These are phyloP conservation scores for Diospyros lotus DNA, from an alignment of 148 eudicot genomes.

Conservation along the genomic window DNA sequence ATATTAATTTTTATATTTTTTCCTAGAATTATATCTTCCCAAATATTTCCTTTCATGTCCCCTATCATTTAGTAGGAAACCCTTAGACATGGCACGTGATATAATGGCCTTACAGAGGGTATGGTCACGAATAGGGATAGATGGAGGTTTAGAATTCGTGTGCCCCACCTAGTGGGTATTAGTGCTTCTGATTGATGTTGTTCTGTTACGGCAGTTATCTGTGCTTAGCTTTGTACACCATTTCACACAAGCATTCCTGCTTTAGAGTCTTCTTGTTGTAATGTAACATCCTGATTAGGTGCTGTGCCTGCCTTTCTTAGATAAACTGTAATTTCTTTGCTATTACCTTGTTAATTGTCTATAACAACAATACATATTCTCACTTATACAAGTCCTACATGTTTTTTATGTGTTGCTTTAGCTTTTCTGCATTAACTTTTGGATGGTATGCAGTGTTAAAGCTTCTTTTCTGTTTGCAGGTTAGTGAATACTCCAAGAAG, in stretches of 20 bases:
- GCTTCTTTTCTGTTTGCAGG: slow-evolving; percentile 47
- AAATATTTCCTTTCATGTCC: too few species aligned
- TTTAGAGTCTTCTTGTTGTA: background rate
- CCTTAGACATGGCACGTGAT: too few species aligned
- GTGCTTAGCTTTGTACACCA: background rate
- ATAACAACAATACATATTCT: background rate
- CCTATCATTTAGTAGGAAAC: too few species aligned
- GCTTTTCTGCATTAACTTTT: background rate
- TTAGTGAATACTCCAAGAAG: slow-evolving; percentile 84
- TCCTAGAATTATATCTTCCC: too few species aligned
- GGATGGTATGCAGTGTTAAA: background rate
- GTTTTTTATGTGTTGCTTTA: background rate
- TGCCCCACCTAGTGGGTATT: too few species aligned
- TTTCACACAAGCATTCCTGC: background rate
- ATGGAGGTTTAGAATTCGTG: too few species aligned
- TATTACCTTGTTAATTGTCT: background rate
- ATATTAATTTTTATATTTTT: too few species aligned
- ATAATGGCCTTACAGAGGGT: too few species aligned
- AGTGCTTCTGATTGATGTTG: background rate
- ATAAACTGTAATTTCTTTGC: background rate
- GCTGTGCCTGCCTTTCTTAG: background rate
- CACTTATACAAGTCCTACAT: background rate
- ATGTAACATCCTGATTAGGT: background rate
- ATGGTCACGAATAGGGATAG: too few species aligned
- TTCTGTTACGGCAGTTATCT: background rate